Base-by-base conservation (phyloP, 768 basidiomycete species). In the Lentinula lateritia region DNA sequence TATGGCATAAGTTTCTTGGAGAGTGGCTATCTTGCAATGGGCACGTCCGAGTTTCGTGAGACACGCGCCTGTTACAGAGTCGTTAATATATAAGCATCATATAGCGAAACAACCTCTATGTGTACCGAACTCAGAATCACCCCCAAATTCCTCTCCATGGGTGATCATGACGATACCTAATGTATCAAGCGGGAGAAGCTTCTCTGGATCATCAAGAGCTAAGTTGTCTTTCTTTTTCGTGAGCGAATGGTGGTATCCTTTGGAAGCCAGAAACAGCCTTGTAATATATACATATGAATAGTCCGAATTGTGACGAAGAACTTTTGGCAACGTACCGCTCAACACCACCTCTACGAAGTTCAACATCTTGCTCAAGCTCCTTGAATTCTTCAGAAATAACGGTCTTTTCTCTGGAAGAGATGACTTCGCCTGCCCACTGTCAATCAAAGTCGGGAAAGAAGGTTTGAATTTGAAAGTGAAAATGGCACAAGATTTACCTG, bases 391-490 rank as follows among this genome's bases (percentile, higher is more conserved):
- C 88, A 2, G 89, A 85, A 36, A 89, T 80, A 46, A 83, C 74
- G 2, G 90, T 87, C 80, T 90, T 95, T 70, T 93, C 91, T 64
- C 88, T 84, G 28, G 88, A 82, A 43, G 90, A 87, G 58, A 97
- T 92, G 66, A 91, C 89, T 75, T 95, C 93, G 45, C 90, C 92
- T 5, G 91, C 92, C 90, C 92, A 92, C 90, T 95, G 41, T 41
- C 18, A 67, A 48, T 66, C 38, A 39, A 39, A 39, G 54, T 58
- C 62, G 20, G 53, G 46, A 62, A 70, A 70, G 72, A 71, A 73
- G 70, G 74, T 58, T 39, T 54, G 59, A 52, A 46, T 61, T 39
- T 61, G 34, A 35, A 28, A 28, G 28, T 28, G 28, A 28, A 28
- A 28, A 52, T 43, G 62, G 42, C 20, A 12, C n/a, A 32, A 16